Evolutionary conservation across 1,284 basidiomycete species (phyloP), one percentile per base, ranked within the genome.

Genomic region (Chiua sp.): DNA sequence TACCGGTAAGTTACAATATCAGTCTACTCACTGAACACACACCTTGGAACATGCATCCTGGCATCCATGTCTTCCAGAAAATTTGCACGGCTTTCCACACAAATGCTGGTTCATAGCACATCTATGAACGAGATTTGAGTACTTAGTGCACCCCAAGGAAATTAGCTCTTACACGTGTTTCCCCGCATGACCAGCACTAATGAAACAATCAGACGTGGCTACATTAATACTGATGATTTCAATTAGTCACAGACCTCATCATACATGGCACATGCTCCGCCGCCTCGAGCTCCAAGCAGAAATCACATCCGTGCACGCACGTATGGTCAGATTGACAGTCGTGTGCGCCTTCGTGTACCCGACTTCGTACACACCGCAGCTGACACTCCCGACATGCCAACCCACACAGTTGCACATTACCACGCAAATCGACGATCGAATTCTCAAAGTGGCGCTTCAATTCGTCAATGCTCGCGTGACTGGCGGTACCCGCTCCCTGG

Each of bases 181-280:
- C 20, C 84, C 83, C 12, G 78, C 68, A 60, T 88, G 86, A 0
- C 87, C 85, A 16, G 84, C 86, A 18, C 86, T 87, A 57, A 6
- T 1, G 16, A 30, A 47, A 4, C n/a, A n/a, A n/a, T n/a, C 3
- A 12, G 18, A 15, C 0, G 4, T 18, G 28, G 39, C 20, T 18
- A 42, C 20, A n/a, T 10, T 42, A n/a, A n/a, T n/a, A n/a, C n/a
- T 20, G 12, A 42, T n/a, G 42, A 44, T 13, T 11, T 28, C 5
- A 23, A 49, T 30, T 7, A 0, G 13, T 26, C 12, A 75, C 81
- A 50, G 63, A 86, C 85, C 72, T 76, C 63, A 82, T 73, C 16
- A 79, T 78, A 68, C 83, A 87, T 2, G 55, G 30, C 44, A 70
- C 70, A 26, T 62, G 61, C 7, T 72, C 68, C 13, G 65, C 73